phyloP scores from a whole-genome alignment of 139 green algal genomes.

The Zygnema circumcarinatum region DNA sequence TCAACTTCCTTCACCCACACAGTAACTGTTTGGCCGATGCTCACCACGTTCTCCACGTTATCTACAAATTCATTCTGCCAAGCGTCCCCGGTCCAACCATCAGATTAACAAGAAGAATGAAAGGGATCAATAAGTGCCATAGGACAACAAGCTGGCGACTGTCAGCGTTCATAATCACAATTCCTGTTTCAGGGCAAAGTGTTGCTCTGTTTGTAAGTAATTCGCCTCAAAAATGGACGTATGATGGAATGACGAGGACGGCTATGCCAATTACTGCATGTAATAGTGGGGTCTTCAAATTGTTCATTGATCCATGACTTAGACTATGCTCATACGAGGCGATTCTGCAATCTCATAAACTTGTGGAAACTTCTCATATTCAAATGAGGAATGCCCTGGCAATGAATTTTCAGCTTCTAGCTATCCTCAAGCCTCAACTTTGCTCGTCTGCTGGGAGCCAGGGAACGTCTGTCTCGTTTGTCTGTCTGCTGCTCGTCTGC shows the following conservation, averaged over 20 bases:
- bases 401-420: not conserved
- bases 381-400: not conserved
- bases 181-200: not conserved
- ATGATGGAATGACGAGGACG: not conserved
- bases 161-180: not conserved
- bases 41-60: conserved; percentile 66
- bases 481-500: not conserved
- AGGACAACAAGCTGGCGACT: not conserved
- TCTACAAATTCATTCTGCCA: conserved; percentile 65
- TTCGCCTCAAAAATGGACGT: not conserved
- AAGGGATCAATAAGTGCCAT: not conserved
- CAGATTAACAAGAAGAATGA: not conserved
- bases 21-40: conserved; percentile 64
- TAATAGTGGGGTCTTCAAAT: too few species aligned
- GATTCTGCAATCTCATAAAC: not conserved
- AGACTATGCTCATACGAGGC: not conserved
- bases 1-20: conserved; percentile 65
- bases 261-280: not conserved
- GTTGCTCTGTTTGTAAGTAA: not conserved
- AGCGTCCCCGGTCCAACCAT: not conserved
- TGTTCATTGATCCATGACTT: too few species aligned
- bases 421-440: not conserved
- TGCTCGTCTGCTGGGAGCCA: not conserved
- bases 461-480: too few species aligned
- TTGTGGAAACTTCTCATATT: not conserved